phyloP scores from a whole-genome alignment of 2,329 filamentous ascomycete species.

The Phaeosphaeriaceae sp. region DNA sequence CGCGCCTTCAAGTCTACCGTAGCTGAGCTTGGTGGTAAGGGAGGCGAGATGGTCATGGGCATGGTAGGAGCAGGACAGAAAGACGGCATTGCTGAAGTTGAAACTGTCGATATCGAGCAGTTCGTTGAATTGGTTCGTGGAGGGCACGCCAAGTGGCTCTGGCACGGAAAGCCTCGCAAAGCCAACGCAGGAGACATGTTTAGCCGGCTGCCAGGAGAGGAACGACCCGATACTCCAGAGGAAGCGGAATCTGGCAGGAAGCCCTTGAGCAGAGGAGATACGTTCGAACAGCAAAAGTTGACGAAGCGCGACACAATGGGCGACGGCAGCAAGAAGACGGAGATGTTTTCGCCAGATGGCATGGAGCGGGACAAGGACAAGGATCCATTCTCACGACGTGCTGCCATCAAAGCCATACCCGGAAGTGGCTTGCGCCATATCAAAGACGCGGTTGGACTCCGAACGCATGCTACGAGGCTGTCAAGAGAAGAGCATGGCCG shows the following conservation, averaged over 20 bases:
- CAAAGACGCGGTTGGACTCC: conserved; percentile 78
- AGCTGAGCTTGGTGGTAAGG: conserved; percentile 89
- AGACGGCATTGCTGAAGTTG: conserved; percentile 87
- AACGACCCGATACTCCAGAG: conserved; percentile 61
- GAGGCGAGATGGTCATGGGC: conserved; percentile 93
- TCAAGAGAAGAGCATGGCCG: conserved; percentile 46
- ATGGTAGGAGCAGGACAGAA: conserved; percentile 86
- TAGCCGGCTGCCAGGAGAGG: conserved; percentile 45
- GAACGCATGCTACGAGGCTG: conserved; percentile 50
- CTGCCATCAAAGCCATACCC: conserved; percentile 80
- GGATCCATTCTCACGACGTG: conserved; percentile 63
- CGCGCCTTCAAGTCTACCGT: conserved; percentile 95
- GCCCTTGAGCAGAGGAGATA: conserved; percentile 59
- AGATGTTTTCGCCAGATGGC: conserved; percentile 26
- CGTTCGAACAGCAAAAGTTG: conserved; percentile 36
- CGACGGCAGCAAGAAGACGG: conserved; percentile 39
- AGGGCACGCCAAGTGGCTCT: conserved; percentile 89
- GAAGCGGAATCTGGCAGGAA: conserved; percentile 55
- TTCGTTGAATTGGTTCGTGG: conserved; percentile 82
- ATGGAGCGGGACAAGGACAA: conserved; percentile 63
- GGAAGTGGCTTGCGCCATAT: conserved; percentile 83
- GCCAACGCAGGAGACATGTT: conserved; percentile 50
- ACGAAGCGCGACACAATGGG: conserved; percentile 37
- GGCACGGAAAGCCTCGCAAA: conserved; percentile 87
- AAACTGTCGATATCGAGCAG: conserved; percentile 86